Conservation (phyloP, 164 flowering plant genomes). For the Macadamia tetraphylla region DNA sequence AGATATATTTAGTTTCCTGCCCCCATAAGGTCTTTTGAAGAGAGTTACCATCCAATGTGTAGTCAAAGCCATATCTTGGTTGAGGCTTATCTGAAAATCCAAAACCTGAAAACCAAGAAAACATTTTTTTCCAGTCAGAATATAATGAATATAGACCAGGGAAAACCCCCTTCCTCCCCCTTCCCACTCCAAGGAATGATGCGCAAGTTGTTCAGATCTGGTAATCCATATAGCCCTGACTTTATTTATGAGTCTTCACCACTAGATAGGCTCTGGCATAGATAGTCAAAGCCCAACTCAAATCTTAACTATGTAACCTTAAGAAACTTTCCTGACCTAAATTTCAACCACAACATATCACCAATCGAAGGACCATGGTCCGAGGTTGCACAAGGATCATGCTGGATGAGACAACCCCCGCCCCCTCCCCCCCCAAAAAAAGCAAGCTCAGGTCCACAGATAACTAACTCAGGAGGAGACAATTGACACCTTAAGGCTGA, state of each 20-base stretch:
- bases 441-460: no score
- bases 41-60: slow-evolving; percentile 71
- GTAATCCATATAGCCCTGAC: not conserved
- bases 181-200: not conserved
- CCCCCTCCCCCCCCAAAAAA: no score
- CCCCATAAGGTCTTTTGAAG: not conserved
- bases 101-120: slow-evolving; percentile 53
- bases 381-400: no score
- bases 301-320: not conserved
- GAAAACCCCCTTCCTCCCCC: no score
- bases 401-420: no score
- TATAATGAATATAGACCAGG: not conserved
- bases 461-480: no score
- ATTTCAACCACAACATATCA: no score
- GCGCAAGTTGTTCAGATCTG: not conserved
- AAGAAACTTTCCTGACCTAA: no score
- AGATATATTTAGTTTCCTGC: not conserved
- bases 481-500: no score
- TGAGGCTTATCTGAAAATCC: slow-evolving; percentile 99
- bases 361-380: no score
- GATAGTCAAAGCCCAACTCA: not conserved
- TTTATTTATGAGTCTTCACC: not conserved
- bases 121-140: slow-evolving; percentile 6
- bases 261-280: not conserved
- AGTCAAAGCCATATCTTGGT: slow-evolving; percentile 88